These are phyloP conservation scores for Scheffersomyces quercinus DNA, from an alignment of 1,139 yeast species.

Conservation along the genomic window DNA sequence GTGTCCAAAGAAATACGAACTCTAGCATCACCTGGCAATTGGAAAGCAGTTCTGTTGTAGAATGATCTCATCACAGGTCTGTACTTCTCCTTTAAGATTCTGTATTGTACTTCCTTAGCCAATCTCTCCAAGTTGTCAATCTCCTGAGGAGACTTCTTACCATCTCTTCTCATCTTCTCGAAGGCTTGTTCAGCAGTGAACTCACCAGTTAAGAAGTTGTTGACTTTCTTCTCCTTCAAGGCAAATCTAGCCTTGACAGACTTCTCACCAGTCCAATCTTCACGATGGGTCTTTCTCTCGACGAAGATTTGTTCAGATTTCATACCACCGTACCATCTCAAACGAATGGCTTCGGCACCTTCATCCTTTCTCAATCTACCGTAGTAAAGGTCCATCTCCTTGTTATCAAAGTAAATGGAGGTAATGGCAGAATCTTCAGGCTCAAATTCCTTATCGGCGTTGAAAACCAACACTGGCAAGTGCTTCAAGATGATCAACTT, in stretches of 20 bases:
- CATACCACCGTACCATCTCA: conserved; percentile 99
- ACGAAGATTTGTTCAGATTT: conserved; percentile 87
- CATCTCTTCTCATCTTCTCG: conserved; percentile 89
- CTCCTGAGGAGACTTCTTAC: conserved; percentile 82
- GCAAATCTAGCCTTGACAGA: conserved; percentile 96
- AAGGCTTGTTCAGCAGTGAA: conserved; percentile 88
- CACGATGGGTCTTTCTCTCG: conserved; percentile 96
- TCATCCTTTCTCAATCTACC: conserved; percentile 95
- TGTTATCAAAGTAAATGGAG: conserved; percentile 91
- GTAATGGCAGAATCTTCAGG: conserved; percentile 94
- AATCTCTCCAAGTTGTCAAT: conserved; percentile 89
- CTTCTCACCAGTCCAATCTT: conserved; percentile 99
- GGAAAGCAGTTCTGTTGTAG: conserved; percentile 97
- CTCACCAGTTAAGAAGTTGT: conserved; percentile 77
- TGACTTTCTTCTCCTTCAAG: conserved; percentile 86
- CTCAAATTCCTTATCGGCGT: conserved; percentile 93
- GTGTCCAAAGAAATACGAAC: conserved; percentile 97
- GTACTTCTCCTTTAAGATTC: conserved; percentile 76
- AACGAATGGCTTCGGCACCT: conserved; percentile 98
- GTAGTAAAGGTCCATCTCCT: conserved; percentile 83
- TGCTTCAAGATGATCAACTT: conserved; percentile 90
- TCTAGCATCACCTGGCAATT: conserved; percentile 97
- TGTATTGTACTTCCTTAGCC: conserved; percentile 90
- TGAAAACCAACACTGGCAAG: conserved; percentile 93
- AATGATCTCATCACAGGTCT: conserved; percentile 96